Evolutionary conservation across 805 yeast species (phyloP), one percentile per base, ranked within the genome.

Genomic region (Torulaspora microellipsoides): DNA sequence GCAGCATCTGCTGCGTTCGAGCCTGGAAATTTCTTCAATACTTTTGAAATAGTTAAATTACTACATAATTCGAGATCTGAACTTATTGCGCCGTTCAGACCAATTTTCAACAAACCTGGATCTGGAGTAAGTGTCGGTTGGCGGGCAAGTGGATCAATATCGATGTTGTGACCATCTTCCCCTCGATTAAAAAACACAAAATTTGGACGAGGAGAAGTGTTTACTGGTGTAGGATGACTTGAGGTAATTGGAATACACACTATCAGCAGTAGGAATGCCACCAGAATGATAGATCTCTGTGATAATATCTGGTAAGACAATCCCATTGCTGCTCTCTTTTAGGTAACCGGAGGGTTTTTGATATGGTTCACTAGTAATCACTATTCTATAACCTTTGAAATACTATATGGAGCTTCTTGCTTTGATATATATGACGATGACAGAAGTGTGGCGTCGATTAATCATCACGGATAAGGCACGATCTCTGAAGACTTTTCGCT

Each of bases 1-100:
- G 95, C 86, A 0, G 96, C 95, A 61, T 91, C 99, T 0, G 95
- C 96, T 1, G 97, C 96, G 55, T 79, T 82, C 0, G 96, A 95
- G 7, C 57, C 61, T 13, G 64, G 64, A 29, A 45, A 55, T 38
- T 54, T 57, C 20, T 51, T 35, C 4, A 68, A 48, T 9, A 69
- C 59, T 6, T 53, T 46, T 1, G 50, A 42, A 14, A 59, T 38
- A 2, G 62, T 60, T 12, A 65, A 28, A 30, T 59, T 51, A 37
- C 58, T 62, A 44, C 69, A 65, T 4, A 61, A 40, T 32, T 70
- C 67, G 6, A 69, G 46, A 43, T 67, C 65, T 5, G 74, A 69
- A 44, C 71, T 62, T 7, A 64, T 55, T 2, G 69, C 68, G 14
- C 65, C 53, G 32, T 62, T 58, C 2, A 32, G 15, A 27, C 66